Percentiles rank a stretch among this genome's conserved stretches.
These are phyloP conservation scores for Metarhizium brunneum DNA, from an alignment of 2,329 filamentous ascomycete genomes.

Conservation along the genomic window DNA sequence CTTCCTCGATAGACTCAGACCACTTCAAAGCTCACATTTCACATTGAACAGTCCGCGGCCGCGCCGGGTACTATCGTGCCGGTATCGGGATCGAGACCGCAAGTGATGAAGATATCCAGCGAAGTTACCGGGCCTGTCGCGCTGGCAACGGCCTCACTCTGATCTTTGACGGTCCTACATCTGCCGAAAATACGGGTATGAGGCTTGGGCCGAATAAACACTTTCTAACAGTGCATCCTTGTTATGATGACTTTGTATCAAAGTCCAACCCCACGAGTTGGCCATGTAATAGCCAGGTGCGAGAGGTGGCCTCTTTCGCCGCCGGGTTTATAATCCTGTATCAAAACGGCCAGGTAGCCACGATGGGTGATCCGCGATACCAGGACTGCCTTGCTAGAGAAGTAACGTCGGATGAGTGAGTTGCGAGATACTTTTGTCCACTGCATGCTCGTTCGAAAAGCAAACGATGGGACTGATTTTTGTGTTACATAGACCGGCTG, in stretches of 20 bases:
- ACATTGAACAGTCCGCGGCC: constrained; percentile 1
- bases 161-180: neutral
- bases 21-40: neutral
- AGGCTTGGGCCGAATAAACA: neutral
- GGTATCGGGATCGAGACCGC: constrained; percentile 1
- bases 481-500: constrained; percentile 29
- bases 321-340: constrained; percentile 40
- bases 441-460: neutral
- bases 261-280: constrained; percentile 9
- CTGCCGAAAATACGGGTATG: neutral
- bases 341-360: constrained; percentile 34
- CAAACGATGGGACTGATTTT: constrained; percentile 5
- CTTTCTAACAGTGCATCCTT: constrained; percentile 14
- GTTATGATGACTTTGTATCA: constrained; percentile 11
- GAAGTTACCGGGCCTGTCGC: neutral
- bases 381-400: constrained; percentile 45
- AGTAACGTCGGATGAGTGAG: constrained; percentile 26
- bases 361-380: constrained; percentile 51
- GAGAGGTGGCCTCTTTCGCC: constrained; percentile 37
- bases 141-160: constrained; percentile 3
- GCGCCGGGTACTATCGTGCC: neutral
- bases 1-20: neutral
- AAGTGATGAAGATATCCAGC: neutral
- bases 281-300: constrained; percentile 16
- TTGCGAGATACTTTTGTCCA: neutral